These are phyloP conservation scores for Leptographium flavum DNA, from an alignment of 2,329 filamentous ascomycete species.

Conservation along the genomic window DNA sequence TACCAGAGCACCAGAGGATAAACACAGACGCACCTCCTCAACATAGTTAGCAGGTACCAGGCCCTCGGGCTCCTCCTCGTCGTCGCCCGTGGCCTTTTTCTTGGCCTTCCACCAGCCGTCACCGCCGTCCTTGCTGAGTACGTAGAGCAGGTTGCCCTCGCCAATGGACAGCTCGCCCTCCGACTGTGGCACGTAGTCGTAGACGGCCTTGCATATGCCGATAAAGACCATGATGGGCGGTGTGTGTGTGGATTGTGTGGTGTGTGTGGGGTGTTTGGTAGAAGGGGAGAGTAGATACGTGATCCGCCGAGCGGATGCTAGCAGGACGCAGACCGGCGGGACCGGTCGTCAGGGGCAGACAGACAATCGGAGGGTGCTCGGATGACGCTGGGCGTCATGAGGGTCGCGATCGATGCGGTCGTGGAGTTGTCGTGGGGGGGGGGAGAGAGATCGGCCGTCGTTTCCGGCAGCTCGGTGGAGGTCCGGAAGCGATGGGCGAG, in stretches of 20 bases:
- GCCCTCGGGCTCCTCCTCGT: constrained; percentile 83
- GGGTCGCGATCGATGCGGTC: not conserved
- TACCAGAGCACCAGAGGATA: not conserved
- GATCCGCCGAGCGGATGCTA: too few species aligned
- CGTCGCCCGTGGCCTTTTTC: constrained; percentile 69
- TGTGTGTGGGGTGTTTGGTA: not conserved
- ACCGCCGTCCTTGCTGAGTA: constrained; percentile 46
- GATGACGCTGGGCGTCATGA: not conserved
- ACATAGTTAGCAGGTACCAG: constrained; percentile 92
- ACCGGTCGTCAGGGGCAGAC: not conserved
- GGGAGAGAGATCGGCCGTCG: too few species aligned
- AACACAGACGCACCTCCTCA: constrained; percentile 54
- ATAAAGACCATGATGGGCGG: constrained; percentile 11
- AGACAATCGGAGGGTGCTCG: not conserved
- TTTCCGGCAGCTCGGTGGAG: too few species aligned
- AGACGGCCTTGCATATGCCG: constrained; percentile 13
- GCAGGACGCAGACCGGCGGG: not conserved
- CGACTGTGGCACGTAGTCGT: constrained; percentile 14
- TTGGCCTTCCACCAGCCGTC: constrained; percentile 93
- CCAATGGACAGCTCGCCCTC: constrained; percentile 13
- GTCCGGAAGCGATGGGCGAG: too few species aligned
- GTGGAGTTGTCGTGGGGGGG: not conserved
- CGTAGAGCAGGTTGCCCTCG: constrained; percentile 13
- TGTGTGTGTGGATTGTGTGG: not conserved
- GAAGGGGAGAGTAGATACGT: too few species aligned